Evolutionary conservation across 176 grass and related monocot species (phyloP), one percentile per base, ranked within the genome.

Genomic region (Eleusine indica): DNA sequence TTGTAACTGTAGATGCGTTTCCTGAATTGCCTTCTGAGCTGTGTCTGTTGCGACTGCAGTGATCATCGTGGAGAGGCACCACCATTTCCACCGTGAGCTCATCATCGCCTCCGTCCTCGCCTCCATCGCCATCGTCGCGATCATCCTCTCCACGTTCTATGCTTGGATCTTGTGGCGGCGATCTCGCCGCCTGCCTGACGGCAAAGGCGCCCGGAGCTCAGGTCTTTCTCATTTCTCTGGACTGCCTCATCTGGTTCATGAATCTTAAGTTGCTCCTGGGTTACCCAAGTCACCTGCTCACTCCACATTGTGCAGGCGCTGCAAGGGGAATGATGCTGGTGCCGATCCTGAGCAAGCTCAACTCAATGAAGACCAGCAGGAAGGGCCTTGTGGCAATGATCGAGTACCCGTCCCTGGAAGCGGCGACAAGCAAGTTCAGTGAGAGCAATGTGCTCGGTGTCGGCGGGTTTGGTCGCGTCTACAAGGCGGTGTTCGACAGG

Each of bases 381-480:
- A 96, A 94, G 73, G 87, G 89, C 13, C 87, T 99, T 12, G 41
- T 96, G 43, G 91, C 87, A 7, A 92, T 92, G 93, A 83, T 96
- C 32, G 91, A 92, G 62, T 99, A 94, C 80, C 83, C 80, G 9
- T 81, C 67, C 13, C 80, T 99, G 32, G 96, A 96, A 77, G 80
- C 75, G 2, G 83, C 96, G 5, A 99, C 96, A 0, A 84, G 87
- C 28, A 94, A 81, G 81, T 99, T 99, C 85, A 85, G 83, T 9
- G 93, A 96, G 70, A 82, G 67, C 37, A 99, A 94, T 69, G 68
- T 96, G 71, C 86, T 99, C 19, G 91, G 93, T 10, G 89, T 93
- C 9, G 96, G 96, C 1, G 96, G 96, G 56, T 96, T 99, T 9
- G 87, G 93, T 2, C 71, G 78, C 30, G 93, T 99, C 41, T 99